These are phyloP conservation scores for Limtongia smithiae DNA, from an alignment of 805 yeast species.

Conservation along the genomic window DNA sequence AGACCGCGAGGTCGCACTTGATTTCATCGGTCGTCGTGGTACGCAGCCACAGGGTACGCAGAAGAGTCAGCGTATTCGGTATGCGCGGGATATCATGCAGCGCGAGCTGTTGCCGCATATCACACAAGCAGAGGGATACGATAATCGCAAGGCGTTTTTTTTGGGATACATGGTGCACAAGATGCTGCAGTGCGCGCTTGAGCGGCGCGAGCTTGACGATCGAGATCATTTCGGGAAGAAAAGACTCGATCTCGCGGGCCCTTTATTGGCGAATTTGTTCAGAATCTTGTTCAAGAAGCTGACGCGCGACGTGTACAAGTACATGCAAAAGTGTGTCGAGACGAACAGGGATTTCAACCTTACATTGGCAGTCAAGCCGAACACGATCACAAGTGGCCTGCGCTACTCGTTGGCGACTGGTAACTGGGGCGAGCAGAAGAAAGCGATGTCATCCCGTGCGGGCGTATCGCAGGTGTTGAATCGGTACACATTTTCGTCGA, in stretches of 20 bases:
- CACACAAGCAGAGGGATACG: slow-evolving; percentile 95
- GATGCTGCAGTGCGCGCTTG: slow-evolving; percentile 89
- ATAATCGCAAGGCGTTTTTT: slow-evolving; percentile 93
- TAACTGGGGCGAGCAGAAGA: slow-evolving; percentile 99
- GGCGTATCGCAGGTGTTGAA: slow-evolving; percentile 99
- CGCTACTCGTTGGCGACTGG: slow-evolving; percentile 98
- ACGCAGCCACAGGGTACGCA: slow-evolving; percentile 94
- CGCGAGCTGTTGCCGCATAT: slow-evolving; percentile 96
- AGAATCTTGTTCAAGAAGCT: slow-evolving; percentile 89
- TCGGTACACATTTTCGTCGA: slow-evolving; percentile 97
- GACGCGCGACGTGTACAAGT: slow-evolving; percentile 93
- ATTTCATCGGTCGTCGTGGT: slow-evolving; percentile 97
- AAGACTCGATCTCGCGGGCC: slow-evolving; percentile 98
- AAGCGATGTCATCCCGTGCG: slow-evolving; percentile 97
- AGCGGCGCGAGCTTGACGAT: slow-evolving; percentile 96
- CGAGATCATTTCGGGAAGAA: slow-evolving; percentile 99
- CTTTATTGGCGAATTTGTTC: slow-evolving; percentile 91
- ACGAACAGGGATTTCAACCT: slow-evolving; percentile 95
- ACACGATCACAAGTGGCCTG: slow-evolving; percentile 94
- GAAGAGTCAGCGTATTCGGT: slow-evolving; percentile 96
- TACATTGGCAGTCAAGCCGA: slow-evolving; percentile 94
- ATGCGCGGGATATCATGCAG: slow-evolving; percentile 93
- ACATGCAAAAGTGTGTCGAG: slow-evolving; percentile 98
- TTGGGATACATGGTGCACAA: slow-evolving; percentile 97
- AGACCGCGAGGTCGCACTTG: slow-evolving; percentile 96